phyloP scores from a whole-genome alignment of 352 stramenopile genomes.

The Pythium scleroteichum region DNA sequence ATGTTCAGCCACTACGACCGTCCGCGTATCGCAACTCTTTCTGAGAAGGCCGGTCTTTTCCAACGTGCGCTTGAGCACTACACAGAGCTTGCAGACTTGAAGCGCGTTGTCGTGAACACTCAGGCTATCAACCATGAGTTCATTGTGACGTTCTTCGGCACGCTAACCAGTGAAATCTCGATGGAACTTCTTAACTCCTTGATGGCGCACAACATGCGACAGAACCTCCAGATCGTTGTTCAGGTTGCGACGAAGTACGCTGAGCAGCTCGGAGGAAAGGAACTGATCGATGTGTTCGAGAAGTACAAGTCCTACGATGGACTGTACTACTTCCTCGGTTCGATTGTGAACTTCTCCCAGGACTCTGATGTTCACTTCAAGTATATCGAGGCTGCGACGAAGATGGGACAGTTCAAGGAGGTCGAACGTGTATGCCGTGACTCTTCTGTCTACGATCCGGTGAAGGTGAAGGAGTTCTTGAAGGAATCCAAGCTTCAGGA shows the following conservation, averaged over 20 bases:
- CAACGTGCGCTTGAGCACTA: slow-evolving; percentile 99
- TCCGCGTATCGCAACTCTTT: slow-evolving; percentile 97
- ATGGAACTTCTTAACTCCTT: slow-evolving; percentile 99
- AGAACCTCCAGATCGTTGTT: slow-evolving; percentile 99
- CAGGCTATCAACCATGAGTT: slow-evolving; percentile 96
- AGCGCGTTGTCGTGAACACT: slow-evolving; percentile 93
- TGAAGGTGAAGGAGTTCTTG: slow-evolving; percentile 99
- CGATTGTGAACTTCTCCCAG: slow-evolving; percentile 98
- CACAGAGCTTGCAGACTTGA: slow-evolving; percentile 98
- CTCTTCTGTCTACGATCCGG: slow-evolving; percentile 99
- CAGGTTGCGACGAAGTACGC: slow-evolving; percentile 96
- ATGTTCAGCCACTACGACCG: slow-evolving; percentile 99
- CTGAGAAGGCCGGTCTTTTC: slow-evolving; percentile 98
- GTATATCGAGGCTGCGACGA: slow-evolving; percentile 99
- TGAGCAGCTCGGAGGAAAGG: slow-evolving; percentile 91
- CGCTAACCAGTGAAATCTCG: slow-evolving; percentile 96
- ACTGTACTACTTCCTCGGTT: slow-evolving; percentile 99
- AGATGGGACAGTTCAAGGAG: slow-evolving; percentile 99
- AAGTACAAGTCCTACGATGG: slow-evolving; percentile 99
- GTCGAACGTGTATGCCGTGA: slow-evolving; percentile 99
- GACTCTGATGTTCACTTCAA: slow-evolving; percentile 99
- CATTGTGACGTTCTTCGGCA: slow-evolving; percentile 99
- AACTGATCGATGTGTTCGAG: slow-evolving; percentile 99
- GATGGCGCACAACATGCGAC: slow-evolving; percentile 96
- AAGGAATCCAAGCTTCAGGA: slow-evolving; percentile 99